Evolutionary conservation across 176 grass and related monocot genomes (phyloP).

Genomic region (Triticum urartu): DNA sequence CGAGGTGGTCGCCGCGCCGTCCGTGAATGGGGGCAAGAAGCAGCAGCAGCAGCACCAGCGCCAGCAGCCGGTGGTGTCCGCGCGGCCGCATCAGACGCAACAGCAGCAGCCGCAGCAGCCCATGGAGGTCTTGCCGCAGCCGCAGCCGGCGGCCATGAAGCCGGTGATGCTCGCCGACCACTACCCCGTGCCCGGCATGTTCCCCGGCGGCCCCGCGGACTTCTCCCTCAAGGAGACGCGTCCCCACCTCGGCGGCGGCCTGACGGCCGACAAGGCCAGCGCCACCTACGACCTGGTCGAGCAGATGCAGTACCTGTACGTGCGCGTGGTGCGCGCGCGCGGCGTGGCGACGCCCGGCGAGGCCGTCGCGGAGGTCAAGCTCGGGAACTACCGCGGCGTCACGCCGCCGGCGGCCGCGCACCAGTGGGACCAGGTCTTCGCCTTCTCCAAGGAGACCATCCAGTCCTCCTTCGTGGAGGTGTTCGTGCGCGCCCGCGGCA

Average conservation of each 20-base stretch:
- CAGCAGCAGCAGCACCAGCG: constrained; percentile 26
- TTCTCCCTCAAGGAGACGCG: constrained; percentile 83
- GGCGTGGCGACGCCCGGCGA: constrained; percentile 44
- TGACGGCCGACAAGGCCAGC: constrained; percentile 56
- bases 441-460: constrained; percentile 86
- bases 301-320: constrained; percentile 92
- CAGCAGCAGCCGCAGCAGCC: constrained; percentile 36
- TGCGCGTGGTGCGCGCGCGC: constrained; percentile 78
- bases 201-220: constrained; percentile 44
- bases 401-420: constrained; percentile 39
- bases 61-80: constrained; percentile 26
- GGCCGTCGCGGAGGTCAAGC: constrained; percentile 81
- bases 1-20: constrained; percentile 37
- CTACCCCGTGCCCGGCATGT: constrained; percentile 43
- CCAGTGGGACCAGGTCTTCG: constrained; percentile 85
- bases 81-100: constrained; percentile 25
- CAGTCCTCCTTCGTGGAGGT: constrained; percentile 80
- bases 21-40: constrained; percentile 29
- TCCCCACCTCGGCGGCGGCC: constrained; percentile 60
- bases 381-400: constrained; percentile 90
- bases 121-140: constrained; percentile 33
- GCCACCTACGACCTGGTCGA: constrained; percentile 89
- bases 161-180: constrained; percentile 52
- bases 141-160: constrained; percentile 15
- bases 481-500: constrained; percentile 59